These are phyloP conservation scores for Pseudoturritis turrita DNA, from an alignment of 345 rosid genomes.

Conservation along the genomic window DNA sequence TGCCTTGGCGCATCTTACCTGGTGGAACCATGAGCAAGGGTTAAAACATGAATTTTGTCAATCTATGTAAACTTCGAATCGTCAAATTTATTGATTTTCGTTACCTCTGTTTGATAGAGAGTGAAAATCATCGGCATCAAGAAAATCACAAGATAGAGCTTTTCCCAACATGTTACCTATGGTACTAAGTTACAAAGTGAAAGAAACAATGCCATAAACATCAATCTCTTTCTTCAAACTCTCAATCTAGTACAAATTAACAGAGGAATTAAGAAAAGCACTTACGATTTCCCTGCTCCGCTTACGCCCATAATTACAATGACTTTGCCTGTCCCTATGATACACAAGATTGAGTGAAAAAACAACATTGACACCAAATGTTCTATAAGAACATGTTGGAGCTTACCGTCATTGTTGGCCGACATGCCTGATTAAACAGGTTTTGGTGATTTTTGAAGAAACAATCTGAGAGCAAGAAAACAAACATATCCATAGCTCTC, in stretches of 20 bases:
- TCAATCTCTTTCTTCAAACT: neutral
- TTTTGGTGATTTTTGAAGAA: neutral
- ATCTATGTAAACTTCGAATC: neutral
- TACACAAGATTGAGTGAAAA: neutral
- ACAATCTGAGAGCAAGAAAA: conserved; percentile 6
- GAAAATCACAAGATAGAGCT: conserved; percentile 49
- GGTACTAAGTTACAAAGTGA: conserved; percentile 49
- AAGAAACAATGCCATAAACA: neutral
- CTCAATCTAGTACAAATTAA: neutral
- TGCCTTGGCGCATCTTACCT: conserved; percentile 81
- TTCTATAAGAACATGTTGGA: neutral
- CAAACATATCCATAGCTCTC: neutral
- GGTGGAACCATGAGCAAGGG: neutral
- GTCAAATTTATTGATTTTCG: neutral
- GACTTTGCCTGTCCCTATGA: conserved; percentile 32
- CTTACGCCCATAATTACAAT: conserved; percentile 75
- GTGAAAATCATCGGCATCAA: conserved; percentile 91
- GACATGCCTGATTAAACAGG: conserved; percentile 10
- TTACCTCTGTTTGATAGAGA: conserved; percentile 71
- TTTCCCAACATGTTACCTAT: conserved; percentile 58
- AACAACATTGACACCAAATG: neutral
- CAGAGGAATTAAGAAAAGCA: neutral
- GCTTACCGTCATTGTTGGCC: conserved; percentile 10
- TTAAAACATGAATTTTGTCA: neutral
- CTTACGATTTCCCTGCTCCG: conserved; percentile 82